Evolutionary conservation across 305 asterid species (phyloP), one percentile per base, ranked within the genome.

Genomic region (Fraxinus baroniana): DNA sequence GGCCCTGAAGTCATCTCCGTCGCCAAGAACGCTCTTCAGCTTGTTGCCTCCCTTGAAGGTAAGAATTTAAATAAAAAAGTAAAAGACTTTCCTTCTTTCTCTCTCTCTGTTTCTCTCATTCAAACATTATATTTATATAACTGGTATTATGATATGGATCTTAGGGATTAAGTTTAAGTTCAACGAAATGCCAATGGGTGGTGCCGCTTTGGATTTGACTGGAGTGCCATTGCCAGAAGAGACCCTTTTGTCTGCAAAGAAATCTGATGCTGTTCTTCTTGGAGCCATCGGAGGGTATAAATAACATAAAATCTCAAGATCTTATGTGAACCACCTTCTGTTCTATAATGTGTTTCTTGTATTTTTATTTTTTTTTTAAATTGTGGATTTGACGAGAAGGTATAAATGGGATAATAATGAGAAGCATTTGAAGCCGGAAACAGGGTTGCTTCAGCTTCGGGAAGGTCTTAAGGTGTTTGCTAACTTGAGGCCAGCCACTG

Each of bases 221-320:
- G 98, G 98, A 20, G 97, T 94, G 52, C 98, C 98, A 81, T 89
- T 95, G 89, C 98, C 98, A 10, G 95, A 90, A 20, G 95, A 92
- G 91, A 95, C 98, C n/a, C 97, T 95, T 80, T 83, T 88, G 1
- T 87, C 90, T 74, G 98, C 99, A 24, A 91, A 89, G 94, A 88
- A 84, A 80, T 93, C 98, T 57, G 93, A 94, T 89, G 99, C 98
- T 64, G 93, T 94, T 88, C 94, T 96, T 78, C 98, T 96, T 57
- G 99, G 99, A 82, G 99, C 99, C 55, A 94, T 96, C 85, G 99
- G 99, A 90, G 99, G 99, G 98, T 94, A 88, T 79, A 18, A 46
- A 46, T 46, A 46, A n/a, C 76, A 68, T 76, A 36, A 28, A 30
- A 1, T 68, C 18, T 85, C n/a, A n/a, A 3, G 44, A 37, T 17